Evolutionary conservation across 2,329 filamentous ascomycete species (phyloP).

Genomic region (Parascedosporium putredinis): DNA sequence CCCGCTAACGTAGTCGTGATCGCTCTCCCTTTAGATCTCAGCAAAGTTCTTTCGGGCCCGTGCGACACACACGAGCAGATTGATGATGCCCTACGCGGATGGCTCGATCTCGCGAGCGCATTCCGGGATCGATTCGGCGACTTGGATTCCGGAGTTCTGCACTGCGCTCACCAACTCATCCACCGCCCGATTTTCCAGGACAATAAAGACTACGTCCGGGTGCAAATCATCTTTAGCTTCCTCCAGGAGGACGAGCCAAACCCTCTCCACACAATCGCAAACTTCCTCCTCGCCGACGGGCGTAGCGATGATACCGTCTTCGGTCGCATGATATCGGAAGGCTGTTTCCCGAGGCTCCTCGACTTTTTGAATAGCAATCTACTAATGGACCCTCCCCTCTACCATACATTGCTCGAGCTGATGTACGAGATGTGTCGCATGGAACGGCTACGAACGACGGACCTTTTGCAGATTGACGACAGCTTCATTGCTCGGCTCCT

Average conservation of each 20-base stretch:
- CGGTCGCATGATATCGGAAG: conserved; percentile 76
- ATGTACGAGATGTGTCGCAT: conserved; percentile 96
- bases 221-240: conserved; percentile 84
- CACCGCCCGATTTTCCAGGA: conserved; percentile 62
- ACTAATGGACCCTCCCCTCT: conserved; percentile 59
- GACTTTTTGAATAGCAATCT: conserved; percentile 64
- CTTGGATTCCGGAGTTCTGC: conserved; percentile 68
- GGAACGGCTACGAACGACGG: conserved; percentile 65
- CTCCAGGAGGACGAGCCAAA: conserved; percentile 78
- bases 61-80: conserved; percentile 49
- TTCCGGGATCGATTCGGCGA: conserved; percentile 67
- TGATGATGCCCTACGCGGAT: conserved; percentile 77
- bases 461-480: conserved; percentile 69
- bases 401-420: conserved; percentile 74
- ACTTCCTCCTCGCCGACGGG: conserved; percentile 80
- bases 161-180: conserved; percentile 70
- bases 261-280: conserved; percentile 72
- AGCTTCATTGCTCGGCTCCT: conserved; percentile 77
- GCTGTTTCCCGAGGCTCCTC: conserved; percentile 72
- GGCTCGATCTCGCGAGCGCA: conserved; percentile 66
- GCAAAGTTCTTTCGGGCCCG: conserved; percentile 31
- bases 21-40: conserved; percentile 30
- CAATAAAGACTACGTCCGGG: conserved; percentile 79
- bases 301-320: conserved; percentile 68
- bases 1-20: neutral